Conservation (phyloP, 2,329 filamentous ascomycete genomes). For the Venturia asperata region DNA sequence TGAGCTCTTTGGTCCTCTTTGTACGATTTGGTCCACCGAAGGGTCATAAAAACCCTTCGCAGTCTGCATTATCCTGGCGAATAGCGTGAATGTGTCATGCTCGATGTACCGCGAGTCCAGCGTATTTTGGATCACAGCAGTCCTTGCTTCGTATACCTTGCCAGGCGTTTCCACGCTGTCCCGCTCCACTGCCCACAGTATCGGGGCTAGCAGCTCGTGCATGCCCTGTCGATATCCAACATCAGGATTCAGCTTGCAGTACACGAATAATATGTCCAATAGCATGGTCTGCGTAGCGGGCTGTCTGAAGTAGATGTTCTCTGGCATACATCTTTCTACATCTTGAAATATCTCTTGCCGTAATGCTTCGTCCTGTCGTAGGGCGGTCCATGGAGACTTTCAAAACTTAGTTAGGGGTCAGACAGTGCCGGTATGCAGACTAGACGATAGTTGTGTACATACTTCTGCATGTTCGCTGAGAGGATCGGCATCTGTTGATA, state of each 20-base stretch:
- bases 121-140: constrained; percentile 48
- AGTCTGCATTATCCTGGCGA: constrained; percentile 78
- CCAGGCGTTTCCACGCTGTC: constrained; percentile 55
- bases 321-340: constrained; percentile 82
- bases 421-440: constrained; percentile 27
- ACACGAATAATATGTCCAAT: constrained; percentile 85
- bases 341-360: constrained; percentile 89
- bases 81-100: constrained; percentile 83
- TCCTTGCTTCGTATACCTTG: constrained; percentile 27
- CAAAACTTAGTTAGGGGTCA: constrained; percentile 42
- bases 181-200: constrained; percentile 74
- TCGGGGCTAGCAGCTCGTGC: constrained; percentile 89
- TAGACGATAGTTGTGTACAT: constrained; percentile 27
- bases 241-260: constrained; percentile 83
- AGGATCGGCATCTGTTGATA: constrained; percentile 70
- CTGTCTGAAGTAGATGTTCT: constrained; percentile 83
- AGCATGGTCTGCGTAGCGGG: constrained; percentile 71
- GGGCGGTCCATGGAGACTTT: constrained; percentile 86
- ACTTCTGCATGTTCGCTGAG: constrained; percentile 73
- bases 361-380: constrained; percentile 75
- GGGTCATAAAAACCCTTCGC: constrained; percentile 84
- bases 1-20: background rate
- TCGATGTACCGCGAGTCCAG: constrained; percentile 71
- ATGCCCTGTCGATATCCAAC: constrained; percentile 95
- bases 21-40: constrained; percentile 30